Conservation (phyloP, 768 basidiomycete genomes). For the Boletus rubescentipes region DNA sequence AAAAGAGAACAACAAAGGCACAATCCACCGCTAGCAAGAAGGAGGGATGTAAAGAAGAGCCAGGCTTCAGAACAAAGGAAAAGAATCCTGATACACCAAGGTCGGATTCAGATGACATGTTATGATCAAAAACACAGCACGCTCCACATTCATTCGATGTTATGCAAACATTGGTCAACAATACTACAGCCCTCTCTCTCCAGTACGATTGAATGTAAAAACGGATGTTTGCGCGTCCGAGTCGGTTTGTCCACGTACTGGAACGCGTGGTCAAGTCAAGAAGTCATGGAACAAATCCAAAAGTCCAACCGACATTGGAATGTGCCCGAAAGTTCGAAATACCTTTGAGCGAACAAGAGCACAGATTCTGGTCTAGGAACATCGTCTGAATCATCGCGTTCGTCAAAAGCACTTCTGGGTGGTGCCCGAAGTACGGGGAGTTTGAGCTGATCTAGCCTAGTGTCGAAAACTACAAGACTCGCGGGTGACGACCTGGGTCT, state of each 20-base stretch:
- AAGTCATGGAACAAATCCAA: neutral
- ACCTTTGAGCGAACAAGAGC: conserved; percentile 45
- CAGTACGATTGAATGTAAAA: conserved; percentile 15
- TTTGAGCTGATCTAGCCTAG: conserved; percentile 47
- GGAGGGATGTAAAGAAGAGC: conserved; percentile 71
- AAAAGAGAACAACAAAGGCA: conserved; percentile 55
- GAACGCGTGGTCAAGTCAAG: conserved; percentile 1
- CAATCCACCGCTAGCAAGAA: conserved; percentile 65
- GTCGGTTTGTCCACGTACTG: conserved; percentile 12
- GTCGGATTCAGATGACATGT: conserved; percentile 25
- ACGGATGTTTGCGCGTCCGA: neutral
- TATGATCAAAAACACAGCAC: neutral
- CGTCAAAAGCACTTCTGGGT: conserved; percentile 8
- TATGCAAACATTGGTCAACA: conserved; percentile 24
- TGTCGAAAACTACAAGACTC: conserved; percentile 59
- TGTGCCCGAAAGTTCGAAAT: conserved; percentile 52
- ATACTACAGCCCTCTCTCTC: neutral
- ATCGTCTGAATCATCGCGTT: conserved; percentile 20
- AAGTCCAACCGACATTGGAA: conserved; percentile 43
- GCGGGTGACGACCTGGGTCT: conserved; percentile 21
- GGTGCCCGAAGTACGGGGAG: conserved; percentile 46
- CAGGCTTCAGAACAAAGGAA: conserved; percentile 63
- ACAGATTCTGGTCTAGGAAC: conserved; percentile 35
- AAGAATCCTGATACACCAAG: conserved; percentile 38
- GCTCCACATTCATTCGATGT: neutral